These are phyloP conservation scores for Endothia cerciana DNA, from an alignment of 2,329 filamentous ascomycete genomes.

Conservation along the genomic window DNA sequence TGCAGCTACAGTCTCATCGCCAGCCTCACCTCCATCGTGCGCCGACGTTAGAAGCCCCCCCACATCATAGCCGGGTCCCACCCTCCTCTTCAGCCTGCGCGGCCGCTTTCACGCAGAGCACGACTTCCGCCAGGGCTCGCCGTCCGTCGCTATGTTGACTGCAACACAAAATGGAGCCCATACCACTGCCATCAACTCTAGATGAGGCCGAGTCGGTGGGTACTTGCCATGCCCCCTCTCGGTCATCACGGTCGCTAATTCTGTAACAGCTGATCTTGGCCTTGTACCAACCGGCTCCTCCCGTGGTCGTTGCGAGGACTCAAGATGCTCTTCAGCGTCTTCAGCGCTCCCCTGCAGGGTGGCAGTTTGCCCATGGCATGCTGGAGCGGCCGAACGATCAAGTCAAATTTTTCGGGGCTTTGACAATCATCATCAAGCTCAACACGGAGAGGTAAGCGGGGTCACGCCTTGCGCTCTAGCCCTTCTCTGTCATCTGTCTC, in stretches of 20 bases:
- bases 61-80: constrained; percentile 2
- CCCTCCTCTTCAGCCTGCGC: background rate
- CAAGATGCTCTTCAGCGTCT: constrained; percentile 79
- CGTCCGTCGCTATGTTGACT: constrained; percentile 26
- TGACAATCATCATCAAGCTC: constrained; percentile 92
- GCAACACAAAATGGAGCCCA: constrained; percentile 34
- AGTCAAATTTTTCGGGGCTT: constrained; percentile 87
- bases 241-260: constrained; percentile 13
- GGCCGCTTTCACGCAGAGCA: constrained; percentile 4
- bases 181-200: constrained; percentile 40
- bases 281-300: constrained; percentile 56
- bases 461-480: constrained; percentile 36
- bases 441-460: constrained; percentile 75
- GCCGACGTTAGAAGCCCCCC: background rate
- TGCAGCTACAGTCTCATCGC: background rate
- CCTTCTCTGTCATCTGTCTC: background rate
- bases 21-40: background rate
- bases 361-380: constrained; percentile 81
- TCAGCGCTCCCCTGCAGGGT: constrained; percentile 80
- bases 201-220: constrained; percentile 42
- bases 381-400: constrained; percentile 71
- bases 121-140: constrained; percentile 17
- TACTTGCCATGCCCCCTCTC: background rate
- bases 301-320: constrained; percentile 52
- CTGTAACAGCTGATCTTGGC: constrained; percentile 51